Percentiles rank a stretch among this genome's conserved stretches.
Conservation (phyloP, 192 early-diverging fungal species). For the Neocallimastix lanati region DNA sequence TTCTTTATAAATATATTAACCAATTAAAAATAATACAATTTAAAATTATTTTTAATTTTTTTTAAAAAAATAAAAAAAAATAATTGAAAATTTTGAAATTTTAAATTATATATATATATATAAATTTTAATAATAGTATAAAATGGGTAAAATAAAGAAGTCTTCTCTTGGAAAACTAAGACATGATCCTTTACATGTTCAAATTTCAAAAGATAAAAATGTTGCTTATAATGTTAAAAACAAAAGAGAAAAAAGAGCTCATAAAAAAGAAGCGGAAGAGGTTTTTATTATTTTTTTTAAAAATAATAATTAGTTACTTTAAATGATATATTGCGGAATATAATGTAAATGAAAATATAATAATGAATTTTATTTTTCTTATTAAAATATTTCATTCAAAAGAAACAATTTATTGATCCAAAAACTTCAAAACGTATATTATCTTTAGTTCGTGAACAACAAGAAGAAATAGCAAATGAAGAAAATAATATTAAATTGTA, state of each 20-base stretch:
- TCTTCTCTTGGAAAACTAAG: conserved; percentile 15
- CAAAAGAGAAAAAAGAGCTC: conserved; percentile 30
- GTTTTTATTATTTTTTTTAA: conserved; percentile 11
- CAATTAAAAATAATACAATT: too few species aligned
- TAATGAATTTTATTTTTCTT: too few species aligned
- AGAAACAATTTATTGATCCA: conserved; percentile 58
- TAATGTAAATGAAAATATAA: too few species aligned
- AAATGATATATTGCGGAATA: too few species aligned
- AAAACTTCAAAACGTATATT: conserved; percentile 82
- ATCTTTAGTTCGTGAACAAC: conserved; percentile 73
- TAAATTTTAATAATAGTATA: not conserved
- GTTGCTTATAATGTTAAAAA: conserved; percentile 24
- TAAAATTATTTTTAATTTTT: too few species aligned
- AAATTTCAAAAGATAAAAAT: conserved; percentile 38
- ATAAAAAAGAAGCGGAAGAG: conserved; percentile 29
- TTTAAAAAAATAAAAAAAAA: too few species aligned
- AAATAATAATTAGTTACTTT: too few species aligned
- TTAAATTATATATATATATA: too few species aligned
- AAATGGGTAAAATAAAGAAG: conserved; percentile 8
- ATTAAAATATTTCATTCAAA: conserved; percentile 1
- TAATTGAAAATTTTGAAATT: too few species aligned
- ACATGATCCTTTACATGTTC: conserved; percentile 74
- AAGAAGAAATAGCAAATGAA: conserved; percentile 60
- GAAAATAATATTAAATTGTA: not conserved
- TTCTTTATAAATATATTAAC: too few species aligned